Evolutionary conservation across 1,284 basidiomycete genomes (phyloP).

Genomic region (Tremellales sp.): DNA sequence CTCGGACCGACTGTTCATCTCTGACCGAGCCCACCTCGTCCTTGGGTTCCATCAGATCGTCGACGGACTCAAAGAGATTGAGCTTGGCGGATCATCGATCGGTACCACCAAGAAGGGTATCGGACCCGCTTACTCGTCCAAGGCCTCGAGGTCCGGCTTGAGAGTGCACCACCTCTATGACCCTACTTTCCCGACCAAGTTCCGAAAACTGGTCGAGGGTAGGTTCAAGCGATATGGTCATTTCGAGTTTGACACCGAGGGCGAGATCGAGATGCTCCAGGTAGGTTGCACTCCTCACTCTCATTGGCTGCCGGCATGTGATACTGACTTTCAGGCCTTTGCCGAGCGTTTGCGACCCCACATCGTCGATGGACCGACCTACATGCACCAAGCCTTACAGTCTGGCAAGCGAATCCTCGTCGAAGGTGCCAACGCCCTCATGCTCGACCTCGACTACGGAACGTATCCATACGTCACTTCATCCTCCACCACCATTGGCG

Average conservation of each 20-base stretch:
- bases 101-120: constrained; percentile 98
- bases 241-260: constrained; percentile 98
- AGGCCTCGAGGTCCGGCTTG: constrained; percentile 92
- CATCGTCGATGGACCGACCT: constrained; percentile 76
- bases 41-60: constrained; percentile 99
- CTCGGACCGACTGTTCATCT: constrained; percentile 80
- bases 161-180: constrained; percentile 96
- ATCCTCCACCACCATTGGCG: constrained; percentile 86
- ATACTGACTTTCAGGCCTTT: constrained; percentile 57
- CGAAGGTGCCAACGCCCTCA: constrained; percentile 95
- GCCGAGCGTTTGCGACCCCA: constrained; percentile 82
- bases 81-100: constrained; percentile 89
- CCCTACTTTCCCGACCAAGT: constrained; percentile 81
- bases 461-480: constrained; percentile 98
- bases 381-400: constrained; percentile 74
- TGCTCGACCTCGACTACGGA: constrained; percentile 97
- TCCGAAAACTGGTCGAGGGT: constrained; percentile 92
- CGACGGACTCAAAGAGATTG: constrained; percentile 95
- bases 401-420: constrained; percentile 79
- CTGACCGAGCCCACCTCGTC: constrained; percentile 93
- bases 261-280: constrained; percentile 89
- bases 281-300: too few relatives aligned
- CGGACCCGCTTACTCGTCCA: constrained; percentile 96
- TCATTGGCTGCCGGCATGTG: neutral
- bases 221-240: constrained; percentile 96